Base-by-base conservation (phyloP, 345 rosid genomes). In the Acer campestre region DNA sequence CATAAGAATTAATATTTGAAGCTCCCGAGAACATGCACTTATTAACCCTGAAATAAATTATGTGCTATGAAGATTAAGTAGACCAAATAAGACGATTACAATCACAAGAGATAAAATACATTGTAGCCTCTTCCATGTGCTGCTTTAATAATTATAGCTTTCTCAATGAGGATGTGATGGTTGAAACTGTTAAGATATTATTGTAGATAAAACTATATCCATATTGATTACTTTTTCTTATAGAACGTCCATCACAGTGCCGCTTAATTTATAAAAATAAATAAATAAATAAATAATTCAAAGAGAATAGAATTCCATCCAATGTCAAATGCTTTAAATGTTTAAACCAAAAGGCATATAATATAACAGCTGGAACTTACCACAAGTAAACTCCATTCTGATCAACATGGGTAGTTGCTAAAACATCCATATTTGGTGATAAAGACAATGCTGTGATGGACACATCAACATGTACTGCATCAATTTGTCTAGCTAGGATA, bases 321-420 rank as follows among this genome's bases (percentile, higher is more conserved):
- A n/a, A 35, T 12, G 63, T 49, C 40, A 63, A 53, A 74, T 8
- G 69, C 68, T 73, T 61, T 38, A 38, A 23, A 59, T 55, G 11
- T 67, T 23, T 61, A 66, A 8, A n/a, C 20, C 51, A 70, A 71
- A 82, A 74, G 27, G 20, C 7, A 61, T 55, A 61, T 11, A 18
- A 61, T 55, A 61, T 8, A 13, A 5, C 63, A 76, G 38, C 61
- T 59, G 68, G 22, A 84, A 76, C 87, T 80, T 81, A 96, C 99
- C 99, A 96, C 77, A 94, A 83, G 80, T 89, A 92, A 75, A 94
- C 90, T 9, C 99, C 98, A 46, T 90, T 90, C 84, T 96, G 97
- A 87, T 92, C 95, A 82, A 94, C 97, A 87, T 92, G 98, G 58
- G 95, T 79, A 22, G 99, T 96, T 22, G 98, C 97, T 74, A 96